Base-by-base conservation (phyloP, 2,329 filamentous ascomycete genomes). In the Ophiostoma populinum region DNA sequence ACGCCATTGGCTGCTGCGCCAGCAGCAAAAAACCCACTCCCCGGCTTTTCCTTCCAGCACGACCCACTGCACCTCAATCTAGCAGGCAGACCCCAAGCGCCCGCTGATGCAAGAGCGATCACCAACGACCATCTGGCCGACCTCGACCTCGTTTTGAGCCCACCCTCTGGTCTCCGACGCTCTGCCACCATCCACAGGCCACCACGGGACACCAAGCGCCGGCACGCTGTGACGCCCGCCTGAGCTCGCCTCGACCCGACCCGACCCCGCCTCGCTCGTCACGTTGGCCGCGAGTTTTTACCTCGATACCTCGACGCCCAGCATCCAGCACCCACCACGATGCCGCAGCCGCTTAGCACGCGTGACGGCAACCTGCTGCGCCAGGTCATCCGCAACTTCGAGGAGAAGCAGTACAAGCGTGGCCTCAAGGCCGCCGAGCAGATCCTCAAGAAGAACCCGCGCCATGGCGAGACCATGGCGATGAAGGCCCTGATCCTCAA, bases 401-500 rank as follows among this genome's bases (percentile, higher is more conserved):
- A 98, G 59, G 80, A 86, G 54, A 98, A 98, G 60, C 87, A 95
- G 53, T 94, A 95, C 65, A 98, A 95, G 62, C 62, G 67, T 42
- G 87, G 87, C 54, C 67, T 98, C 52, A 98, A 95, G 62, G 77
- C 80, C 31, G 87, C 90, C 47, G 90, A 98, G 55, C 82, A 94
- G 59, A 93, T 98, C 53, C 74, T 98, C 46, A 81, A 80, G 55
- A 95, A 94, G 59, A 76, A 80, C 52, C 82, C 87, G 27, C 90
- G 83, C 50, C 90, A 98, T 77, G 92, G 86, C 52, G 92, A 98
- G 56, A 98, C 90, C 17, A 79, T 92, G 60, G 92, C 90, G 36
- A 98, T 98, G 90, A 98, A 98, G 62, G 87, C 90, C 38, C 66
- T 98, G 46, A 94, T 95, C 46, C 72, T 95, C 57, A 95, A 92